Conservation (phyloP, 352 stramenopile genomes). For the Phytophthora nicotianae region DNA sequence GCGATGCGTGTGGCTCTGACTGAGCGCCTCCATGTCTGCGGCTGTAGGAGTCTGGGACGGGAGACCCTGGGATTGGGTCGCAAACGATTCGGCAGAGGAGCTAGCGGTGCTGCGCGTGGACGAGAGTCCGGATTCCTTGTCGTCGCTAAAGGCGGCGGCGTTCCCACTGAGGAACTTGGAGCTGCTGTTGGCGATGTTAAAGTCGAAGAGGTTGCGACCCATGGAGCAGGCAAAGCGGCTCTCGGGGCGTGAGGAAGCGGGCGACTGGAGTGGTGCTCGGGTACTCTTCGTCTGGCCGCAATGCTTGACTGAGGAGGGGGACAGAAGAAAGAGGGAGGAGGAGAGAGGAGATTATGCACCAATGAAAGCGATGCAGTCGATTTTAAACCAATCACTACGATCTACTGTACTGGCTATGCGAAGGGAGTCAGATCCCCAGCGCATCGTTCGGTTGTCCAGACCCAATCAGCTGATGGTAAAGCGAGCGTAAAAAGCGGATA, state of each 20-base stretch:
- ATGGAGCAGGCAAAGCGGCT: slow-evolving; percentile 27
- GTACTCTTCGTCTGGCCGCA: slow-evolving; percentile 13
- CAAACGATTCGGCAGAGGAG: slow-evolving; percentile 32
- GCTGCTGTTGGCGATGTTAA: slow-evolving; percentile 45
- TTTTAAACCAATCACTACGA: slow-evolving; percentile 20
- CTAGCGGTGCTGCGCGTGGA: slow-evolving; percentile 38
- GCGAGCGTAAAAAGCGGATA: slow-evolving; percentile 9
- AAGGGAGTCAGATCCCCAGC: slow-evolving; percentile 22
- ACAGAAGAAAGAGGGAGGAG: slow-evolving; percentile 10
- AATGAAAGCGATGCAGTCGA: background rate
- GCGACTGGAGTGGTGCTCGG: background rate
- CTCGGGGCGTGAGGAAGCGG: slow-evolving; percentile 4
- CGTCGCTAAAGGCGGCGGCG: slow-evolving; percentile 7
- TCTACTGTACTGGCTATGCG: slow-evolving; percentile 4
- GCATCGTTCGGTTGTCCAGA: slow-evolving; percentile 17
- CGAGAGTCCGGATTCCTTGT: slow-evolving; percentile 19
- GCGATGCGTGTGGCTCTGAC: slow-evolving; percentile 26
- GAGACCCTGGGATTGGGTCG: background rate
- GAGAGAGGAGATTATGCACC: background rate
- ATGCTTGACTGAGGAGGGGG: slow-evolving; percentile 17
- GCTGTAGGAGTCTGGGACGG: slow-evolving; percentile 5
- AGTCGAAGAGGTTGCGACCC: slow-evolving; percentile 46
- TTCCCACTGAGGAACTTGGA: slow-evolving; percentile 43
- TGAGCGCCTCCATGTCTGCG: slow-evolving; percentile 33
- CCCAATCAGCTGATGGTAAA: slow-evolving; percentile 9